Conservation (phyloP, 768 basidiomycete genomes). For the Punctularia strigosozonata region DNA sequence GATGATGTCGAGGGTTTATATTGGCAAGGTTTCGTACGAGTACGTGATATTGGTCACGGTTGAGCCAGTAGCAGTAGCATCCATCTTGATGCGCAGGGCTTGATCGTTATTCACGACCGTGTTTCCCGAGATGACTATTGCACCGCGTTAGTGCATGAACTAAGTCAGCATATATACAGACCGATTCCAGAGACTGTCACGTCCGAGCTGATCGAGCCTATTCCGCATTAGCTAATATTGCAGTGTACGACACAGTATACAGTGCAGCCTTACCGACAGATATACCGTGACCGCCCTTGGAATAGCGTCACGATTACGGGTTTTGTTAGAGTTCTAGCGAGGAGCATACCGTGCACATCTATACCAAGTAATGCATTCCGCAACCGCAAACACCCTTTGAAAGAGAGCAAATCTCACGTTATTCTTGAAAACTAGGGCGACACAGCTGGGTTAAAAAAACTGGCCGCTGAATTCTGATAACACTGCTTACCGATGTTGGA, state of each 20-base stretch:
- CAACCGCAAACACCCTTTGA: no score
- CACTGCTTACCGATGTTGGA: no score
- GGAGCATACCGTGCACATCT: no score
- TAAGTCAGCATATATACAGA: no score
- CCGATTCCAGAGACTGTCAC: constrained; percentile 26
- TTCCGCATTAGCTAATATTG: neutral
- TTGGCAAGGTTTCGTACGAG: neutral
- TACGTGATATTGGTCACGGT: constrained; percentile 21
- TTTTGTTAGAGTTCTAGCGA: no score
- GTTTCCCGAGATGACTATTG: constrained; percentile 31
- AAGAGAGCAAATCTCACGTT: no score
- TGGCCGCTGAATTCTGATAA: no score
- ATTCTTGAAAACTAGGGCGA: neutral
- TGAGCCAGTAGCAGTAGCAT: constrained; percentile 26
- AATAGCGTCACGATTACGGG: constrained; percentile 31
- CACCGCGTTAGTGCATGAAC: no score
- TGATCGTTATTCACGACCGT: constrained; percentile 34
- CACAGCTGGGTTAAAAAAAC: no score
- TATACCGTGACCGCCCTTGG: constrained; percentile 44
- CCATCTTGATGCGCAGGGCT: constrained; percentile 45
- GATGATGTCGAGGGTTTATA: neutral
- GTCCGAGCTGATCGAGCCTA: constrained; percentile 38
- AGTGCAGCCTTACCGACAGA: constrained; percentile 22
- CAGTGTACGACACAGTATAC: neutral
- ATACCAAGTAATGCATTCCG: no score